These are phyloP conservation scores for Saturnispora mendoncae DNA, from an alignment of 805 yeast species.

Conservation along the genomic window DNA sequence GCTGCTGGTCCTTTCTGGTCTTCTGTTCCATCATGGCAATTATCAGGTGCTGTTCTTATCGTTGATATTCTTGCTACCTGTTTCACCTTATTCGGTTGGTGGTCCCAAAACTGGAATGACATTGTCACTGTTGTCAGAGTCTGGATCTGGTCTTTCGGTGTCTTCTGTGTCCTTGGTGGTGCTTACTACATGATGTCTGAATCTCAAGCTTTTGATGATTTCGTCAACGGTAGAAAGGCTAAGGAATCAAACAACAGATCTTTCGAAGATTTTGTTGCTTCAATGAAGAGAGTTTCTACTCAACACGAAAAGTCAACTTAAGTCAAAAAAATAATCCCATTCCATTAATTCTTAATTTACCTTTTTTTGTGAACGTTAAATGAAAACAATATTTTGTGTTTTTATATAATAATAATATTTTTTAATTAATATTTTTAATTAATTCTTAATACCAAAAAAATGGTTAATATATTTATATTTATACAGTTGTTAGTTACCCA, in stretches of 20 bases:
- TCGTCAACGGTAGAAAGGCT: slow-evolving; percentile 76
- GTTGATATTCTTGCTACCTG: slow-evolving; percentile 89
- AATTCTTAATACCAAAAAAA: slow-evolving; percentile 1
- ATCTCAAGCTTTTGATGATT: slow-evolving; percentile 70
- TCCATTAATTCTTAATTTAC: slow-evolving; percentile 1
- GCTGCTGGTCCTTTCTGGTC: slow-evolving; percentile 99
- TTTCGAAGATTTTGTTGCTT: slow-evolving; percentile 70
- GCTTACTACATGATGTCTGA: slow-evolving; percentile 88
- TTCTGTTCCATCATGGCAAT: slow-evolving; percentile 92
- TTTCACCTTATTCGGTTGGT: slow-evolving; percentile 94
- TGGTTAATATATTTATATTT: no score
- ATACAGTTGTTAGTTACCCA: no score
- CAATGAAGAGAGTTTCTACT: slow-evolving; percentile 83
- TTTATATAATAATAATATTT: neutral
- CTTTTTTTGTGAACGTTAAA: slow-evolving; percentile 6
- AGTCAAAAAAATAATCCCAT: slow-evolving; percentile 9
- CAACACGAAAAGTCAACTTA: slow-evolving; percentile 76
- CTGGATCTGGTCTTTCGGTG: slow-evolving; percentile 95
- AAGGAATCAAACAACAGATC: slow-evolving; percentile 52
- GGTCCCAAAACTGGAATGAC: slow-evolving; percentile 96
- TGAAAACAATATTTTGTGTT: neutral
- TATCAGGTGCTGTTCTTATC: slow-evolving; percentile 83
- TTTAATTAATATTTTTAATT: slow-evolving; percentile 2
- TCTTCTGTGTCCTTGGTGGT: slow-evolving; percentile 94
- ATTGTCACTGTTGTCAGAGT: slow-evolving; percentile 89